Percentiles rank a stretch among this genome's conserved stretches.
phyloP scores from a whole-genome alignment of 495 filamentous ascomycete genomes.

The Bathelium albidoporum region DNA sequence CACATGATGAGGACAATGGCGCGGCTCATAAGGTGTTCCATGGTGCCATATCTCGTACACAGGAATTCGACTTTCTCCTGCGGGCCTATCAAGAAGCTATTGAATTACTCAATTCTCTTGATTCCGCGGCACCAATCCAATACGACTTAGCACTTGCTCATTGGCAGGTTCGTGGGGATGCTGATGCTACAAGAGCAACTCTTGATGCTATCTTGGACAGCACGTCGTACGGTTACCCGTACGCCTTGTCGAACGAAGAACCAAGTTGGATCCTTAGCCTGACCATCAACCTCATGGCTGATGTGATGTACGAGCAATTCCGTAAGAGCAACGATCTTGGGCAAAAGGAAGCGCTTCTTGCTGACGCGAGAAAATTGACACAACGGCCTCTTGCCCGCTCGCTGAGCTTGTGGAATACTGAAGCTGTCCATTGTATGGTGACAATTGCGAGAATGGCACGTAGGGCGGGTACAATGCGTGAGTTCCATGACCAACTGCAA shows the following conservation, averaged over 20 bases:
- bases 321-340: neutral
- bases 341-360: neutral
- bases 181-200: slow-evolving; percentile 8
- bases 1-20: slow-evolving; percentile 3
- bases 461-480: slow-evolving; percentile 14
- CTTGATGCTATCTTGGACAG: slow-evolving; percentile 14
- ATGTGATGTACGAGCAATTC: slow-evolving; percentile 10
- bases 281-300: neutral
- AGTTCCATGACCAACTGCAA: slow-evolving; percentile 18
- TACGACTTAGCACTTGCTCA: slow-evolving; percentile 9
- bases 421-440: slow-evolving; percentile 5
- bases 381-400: neutral
- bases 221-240: slow-evolving; percentile 7
- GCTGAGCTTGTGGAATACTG: neutral
- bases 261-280: neutral
- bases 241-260: slow-evolving; percentile 11
- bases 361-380: neutral
- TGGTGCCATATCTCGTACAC: neutral
- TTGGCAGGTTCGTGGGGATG: slow-evolving; percentile 2
- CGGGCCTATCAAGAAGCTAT: slow-evolving; percentile 13
- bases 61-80: slow-evolving; percentile 8
- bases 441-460: slow-evolving; percentile 16
- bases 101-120: slow-evolving; percentile 9
- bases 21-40: slow-evolving; percentile 7
- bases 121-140: slow-evolving; percentile 15